Conservation (phyloP, 371 early-diverging fungal species). For the Rhizomucor pusillus region DNA sequence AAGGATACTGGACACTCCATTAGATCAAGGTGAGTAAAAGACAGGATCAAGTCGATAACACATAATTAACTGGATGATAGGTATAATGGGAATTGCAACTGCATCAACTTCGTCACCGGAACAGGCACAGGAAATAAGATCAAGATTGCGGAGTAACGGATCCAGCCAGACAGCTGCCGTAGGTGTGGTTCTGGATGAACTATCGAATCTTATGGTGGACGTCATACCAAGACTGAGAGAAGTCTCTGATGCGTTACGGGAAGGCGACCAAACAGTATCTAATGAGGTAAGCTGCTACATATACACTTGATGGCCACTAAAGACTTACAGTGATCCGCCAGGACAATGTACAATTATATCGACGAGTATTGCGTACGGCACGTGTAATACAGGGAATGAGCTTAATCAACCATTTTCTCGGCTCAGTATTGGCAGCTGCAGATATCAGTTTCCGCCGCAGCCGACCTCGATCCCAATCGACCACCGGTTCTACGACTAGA, state of each 20-base stretch:
- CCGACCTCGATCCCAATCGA: conserved; percentile 7
- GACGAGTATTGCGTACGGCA: conserved; percentile 31
- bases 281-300: conserved; percentile 12
- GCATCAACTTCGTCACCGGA: conserved; percentile 24
- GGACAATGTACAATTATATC: conserved; percentile 21
- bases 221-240: conserved; percentile 35
- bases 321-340: conserved; percentile 1
- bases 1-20: conserved; percentile 31
- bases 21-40: conserved; percentile 19
- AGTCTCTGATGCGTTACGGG: conserved; percentile 26
- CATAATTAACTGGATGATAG: conserved; percentile 4
- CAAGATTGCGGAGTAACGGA: conserved; percentile 29
- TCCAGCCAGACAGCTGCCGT: conserved; percentile 38
- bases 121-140: conserved; percentile 37
- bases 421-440: conserved; percentile 42
- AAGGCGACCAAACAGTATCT: conserved; percentile 19
- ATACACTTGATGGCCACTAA: not conserved
- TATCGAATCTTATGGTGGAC: conserved; percentile 36
- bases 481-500: not conserved
- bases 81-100: conserved; percentile 8
- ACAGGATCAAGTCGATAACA: not conserved
- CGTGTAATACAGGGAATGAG: conserved; percentile 51
- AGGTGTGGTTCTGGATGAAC: conserved; percentile 40
- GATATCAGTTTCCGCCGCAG: conserved; percentile 27
- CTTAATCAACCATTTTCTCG: conserved; percentile 42